Conservation (phyloP, 371 early-diverging fungal genomes). For the Zopfochytrium polystomum region DNA sequence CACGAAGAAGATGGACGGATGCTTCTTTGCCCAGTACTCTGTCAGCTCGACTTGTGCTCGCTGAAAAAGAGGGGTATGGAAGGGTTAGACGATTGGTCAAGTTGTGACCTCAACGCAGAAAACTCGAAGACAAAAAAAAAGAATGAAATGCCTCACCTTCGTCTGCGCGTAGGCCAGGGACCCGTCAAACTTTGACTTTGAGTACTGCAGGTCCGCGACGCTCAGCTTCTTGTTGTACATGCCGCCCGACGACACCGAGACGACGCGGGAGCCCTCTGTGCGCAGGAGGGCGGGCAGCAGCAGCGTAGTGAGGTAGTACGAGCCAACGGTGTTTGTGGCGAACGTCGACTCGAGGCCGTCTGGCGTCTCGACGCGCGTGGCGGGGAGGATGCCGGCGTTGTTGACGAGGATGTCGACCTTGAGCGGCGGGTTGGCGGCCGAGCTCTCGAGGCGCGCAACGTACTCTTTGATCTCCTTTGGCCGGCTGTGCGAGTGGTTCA, state of each 20-base stretch:
- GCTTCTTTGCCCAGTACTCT: slow-evolving; percentile 21
- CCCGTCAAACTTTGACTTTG: slow-evolving; percentile 13
- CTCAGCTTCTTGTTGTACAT: slow-evolving; percentile 24
- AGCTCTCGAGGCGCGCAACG: too few species aligned
- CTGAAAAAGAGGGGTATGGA: too few species aligned
- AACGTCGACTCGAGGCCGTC: slow-evolving; percentile 18
- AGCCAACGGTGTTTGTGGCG: slow-evolving; percentile 24
- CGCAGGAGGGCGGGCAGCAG: slow-evolving; percentile 10
- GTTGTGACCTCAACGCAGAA: too few species aligned
- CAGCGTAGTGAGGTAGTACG: slow-evolving; percentile 21
- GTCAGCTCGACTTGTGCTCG: slow-evolving; percentile 30
- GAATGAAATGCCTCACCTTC: slow-evolving; percentile 14
- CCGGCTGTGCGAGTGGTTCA: neutral
- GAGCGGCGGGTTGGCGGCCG: neutral
- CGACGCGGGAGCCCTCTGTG: slow-evolving; percentile 10
- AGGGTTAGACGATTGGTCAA: too few species aligned
- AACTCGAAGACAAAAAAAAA: neutral
- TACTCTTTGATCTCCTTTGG: too few species aligned
- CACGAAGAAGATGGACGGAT: slow-evolving; percentile 15
- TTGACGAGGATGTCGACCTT: too few species aligned
- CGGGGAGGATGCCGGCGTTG: too few species aligned
- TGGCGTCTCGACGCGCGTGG: too few species aligned
- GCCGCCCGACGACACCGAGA: slow-evolving; percentile 23
- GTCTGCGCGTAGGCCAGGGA: slow-evolving; percentile 26
- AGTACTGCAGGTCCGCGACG: slow-evolving; percentile 1